Evolutionary conservation across 164 flowering plant genomes (phyloP), one percentile per base, ranked within the genome.

Genomic region (Vitis rotundifolia): DNA sequence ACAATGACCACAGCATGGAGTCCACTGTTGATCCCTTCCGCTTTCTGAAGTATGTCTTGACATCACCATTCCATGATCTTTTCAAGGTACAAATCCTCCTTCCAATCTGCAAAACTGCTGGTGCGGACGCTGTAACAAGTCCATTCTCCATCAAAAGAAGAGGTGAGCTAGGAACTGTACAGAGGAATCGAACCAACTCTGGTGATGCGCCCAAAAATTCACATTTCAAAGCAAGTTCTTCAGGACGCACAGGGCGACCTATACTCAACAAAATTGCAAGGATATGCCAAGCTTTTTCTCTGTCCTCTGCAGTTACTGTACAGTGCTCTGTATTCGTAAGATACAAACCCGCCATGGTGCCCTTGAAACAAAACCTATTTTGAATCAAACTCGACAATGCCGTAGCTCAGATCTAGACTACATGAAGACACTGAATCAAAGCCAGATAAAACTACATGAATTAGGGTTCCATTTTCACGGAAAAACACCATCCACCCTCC

Each of bases 141-240:
- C 22, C 66, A 59, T 69, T 60, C 8, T 18, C 64, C 2, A 67
- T 69, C 67, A 81, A 63, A 15, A 37, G 49, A 22, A 87, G 22
- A 1, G 91, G 88, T 22, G 87, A 87, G 56, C 68, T 69, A 31
- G 81, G 85, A 51, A 85, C 66, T 10, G 76, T 68, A 64, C 89
- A 85, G 7, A 84, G 77, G 68, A 64, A 78, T 61, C 66, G 69
- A 14, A 85, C 67, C 51, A 68, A 70, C 15, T 80, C 79, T 1
- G 79, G 76, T 26, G 84, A 61, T 0, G 68, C 68, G 15, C 5
- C 11, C 58, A 81, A 81, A 28, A 75, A 48, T 3, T 26, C 48
- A 71, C 84, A 83, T 49, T 66, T 63, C 5, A 75, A 66, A 11
- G 82, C 78, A 61, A 87, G 76, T 48, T 85, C 86, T 3, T 64